These are phyloP conservation scores for Suillus subluteus DNA, from an alignment of 768 basidiomycete genomes.

Conservation along the genomic window DNA sequence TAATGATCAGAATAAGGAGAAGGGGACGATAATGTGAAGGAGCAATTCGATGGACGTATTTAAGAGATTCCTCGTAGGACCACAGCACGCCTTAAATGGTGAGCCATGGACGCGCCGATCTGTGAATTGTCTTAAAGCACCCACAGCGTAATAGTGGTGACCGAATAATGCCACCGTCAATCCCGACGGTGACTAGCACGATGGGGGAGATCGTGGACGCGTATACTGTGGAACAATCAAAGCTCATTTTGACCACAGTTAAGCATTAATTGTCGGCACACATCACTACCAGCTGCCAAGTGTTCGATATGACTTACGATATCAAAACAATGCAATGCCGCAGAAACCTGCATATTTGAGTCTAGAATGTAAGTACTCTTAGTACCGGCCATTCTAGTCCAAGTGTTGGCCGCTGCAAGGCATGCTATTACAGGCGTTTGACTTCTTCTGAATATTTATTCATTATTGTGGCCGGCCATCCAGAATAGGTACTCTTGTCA, in stretches of 20 bases:
- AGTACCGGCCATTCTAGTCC: background rate
- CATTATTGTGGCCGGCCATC: slow-evolving; percentile 22
- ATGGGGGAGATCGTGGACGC: background rate
- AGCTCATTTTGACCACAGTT: background rate
- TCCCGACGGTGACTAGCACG: background rate
- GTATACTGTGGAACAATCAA: background rate
- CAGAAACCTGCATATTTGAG: background rate
- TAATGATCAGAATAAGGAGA: background rate
- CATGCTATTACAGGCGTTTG: background rate
- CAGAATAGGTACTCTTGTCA: background rate
- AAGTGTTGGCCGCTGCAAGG: background rate
- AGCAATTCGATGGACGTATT: background rate
- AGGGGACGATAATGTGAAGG: background rate
- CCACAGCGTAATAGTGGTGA: background rate
- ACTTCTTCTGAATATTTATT: background rate
- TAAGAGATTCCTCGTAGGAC: background rate
- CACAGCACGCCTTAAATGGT: background rate
- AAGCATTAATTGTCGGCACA: background rate
- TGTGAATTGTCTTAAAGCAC: background rate
- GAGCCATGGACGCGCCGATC: slow-evolving; percentile 14
- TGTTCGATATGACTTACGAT: background rate
- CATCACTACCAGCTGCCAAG: background rate
- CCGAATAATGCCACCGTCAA: background rate
- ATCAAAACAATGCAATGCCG: background rate
- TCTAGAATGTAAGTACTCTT: background rate